These are phyloP conservation scores for Blastobotrys ciferrii DNA, from an alignment of 1,139 yeast genomes.

Conservation along the genomic window DNA sequence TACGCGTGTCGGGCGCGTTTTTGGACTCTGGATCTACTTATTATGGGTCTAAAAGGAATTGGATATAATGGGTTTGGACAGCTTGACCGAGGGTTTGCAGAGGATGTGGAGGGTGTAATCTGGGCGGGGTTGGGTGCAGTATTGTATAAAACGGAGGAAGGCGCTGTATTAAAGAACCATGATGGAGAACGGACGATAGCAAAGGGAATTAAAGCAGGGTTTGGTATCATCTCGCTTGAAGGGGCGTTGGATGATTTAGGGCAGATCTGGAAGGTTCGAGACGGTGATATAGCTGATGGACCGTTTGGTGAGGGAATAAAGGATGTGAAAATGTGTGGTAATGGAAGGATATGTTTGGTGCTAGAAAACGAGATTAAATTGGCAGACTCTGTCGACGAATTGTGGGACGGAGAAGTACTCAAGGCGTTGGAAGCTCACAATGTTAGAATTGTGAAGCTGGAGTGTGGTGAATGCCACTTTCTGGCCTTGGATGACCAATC, in stretches of 20 bases:
- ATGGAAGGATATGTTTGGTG: constrained; percentile 1
- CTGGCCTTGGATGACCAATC: background rate
- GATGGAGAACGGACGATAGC: background rate
- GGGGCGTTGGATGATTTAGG: background rate
- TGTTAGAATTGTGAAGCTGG: background rate
- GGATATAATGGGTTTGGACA: background rate
- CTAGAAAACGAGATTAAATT: background rate
- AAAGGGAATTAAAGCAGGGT: background rate
- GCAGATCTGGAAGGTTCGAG: background rate
- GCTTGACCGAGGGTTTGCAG: background rate
- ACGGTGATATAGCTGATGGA: background rate
- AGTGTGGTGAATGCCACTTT: constrained; percentile 4
- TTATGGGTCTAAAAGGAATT: background rate
- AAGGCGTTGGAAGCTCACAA: background rate
- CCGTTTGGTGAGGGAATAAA: background rate
- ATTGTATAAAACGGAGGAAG: background rate
- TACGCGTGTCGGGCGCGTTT: too few relatives aligned
- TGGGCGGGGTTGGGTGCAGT: constrained; percentile 6
- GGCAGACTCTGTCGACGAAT: background rate
- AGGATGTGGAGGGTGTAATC: background rate
- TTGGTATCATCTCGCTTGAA: background rate
- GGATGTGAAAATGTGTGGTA: background rate
- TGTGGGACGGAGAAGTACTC: background rate
- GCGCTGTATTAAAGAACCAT: background rate
- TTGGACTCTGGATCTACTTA: too few relatives aligned